These are phyloP conservation scores for Delitschia confertaspora DNA, from an alignment of 495 filamentous ascomycete genomes.

Conservation along the genomic window DNA sequence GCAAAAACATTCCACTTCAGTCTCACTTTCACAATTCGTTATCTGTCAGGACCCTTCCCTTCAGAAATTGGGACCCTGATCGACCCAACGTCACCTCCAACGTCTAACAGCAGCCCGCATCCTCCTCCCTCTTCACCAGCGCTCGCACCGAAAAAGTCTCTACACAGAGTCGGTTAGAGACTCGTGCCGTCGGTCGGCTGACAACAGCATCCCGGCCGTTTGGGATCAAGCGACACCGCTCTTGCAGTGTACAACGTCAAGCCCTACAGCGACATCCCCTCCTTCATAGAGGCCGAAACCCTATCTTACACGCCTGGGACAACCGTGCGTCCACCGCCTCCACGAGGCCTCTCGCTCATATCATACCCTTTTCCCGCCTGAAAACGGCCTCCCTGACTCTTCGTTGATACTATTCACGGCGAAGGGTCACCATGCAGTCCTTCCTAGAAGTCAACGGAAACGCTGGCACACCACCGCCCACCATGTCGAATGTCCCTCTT, in stretches of 20 bases:
- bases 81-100: constrained; percentile 3
- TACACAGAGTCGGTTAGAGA: constrained; percentile 1
- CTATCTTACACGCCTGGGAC: background rate
- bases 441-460: background rate
- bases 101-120: background rate
- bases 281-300: too few species aligned
- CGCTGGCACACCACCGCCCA: constrained; percentile 22
- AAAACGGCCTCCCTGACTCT: background rate
- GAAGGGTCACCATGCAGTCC: too few species aligned
- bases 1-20: background rate
- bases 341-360: background rate
- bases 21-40: constrained; percentile 1
- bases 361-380: background rate
- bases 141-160: background rate
- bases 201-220: constrained; percentile 12
- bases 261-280: constrained; percentile 7
- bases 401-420: background rate
- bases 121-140: background rate
- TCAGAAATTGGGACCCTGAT: too few species aligned
- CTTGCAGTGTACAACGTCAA: constrained; percentile 10
- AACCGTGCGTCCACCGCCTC: background rate
- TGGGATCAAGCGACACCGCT: constrained; percentile 14
- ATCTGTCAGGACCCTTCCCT: background rate
- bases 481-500: constrained; percentile 72
- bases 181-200: constrained; percentile 24